Conservation (phyloP, 108 stramenopile genomes). For the Stephanodiscus triporus region DNA sequence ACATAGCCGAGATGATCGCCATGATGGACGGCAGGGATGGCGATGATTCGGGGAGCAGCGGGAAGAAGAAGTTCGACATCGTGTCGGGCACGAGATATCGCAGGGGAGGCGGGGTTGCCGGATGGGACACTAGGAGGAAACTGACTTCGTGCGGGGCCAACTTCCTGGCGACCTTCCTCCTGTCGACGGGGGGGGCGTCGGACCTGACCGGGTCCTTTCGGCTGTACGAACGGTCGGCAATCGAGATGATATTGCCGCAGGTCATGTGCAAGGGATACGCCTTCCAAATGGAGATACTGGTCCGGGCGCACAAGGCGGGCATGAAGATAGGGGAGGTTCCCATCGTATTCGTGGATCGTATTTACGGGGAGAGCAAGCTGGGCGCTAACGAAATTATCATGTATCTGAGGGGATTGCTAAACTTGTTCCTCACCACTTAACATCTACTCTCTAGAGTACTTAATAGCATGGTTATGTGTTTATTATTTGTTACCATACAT, state of each 20-base stretch:
- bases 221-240: constrained; percentile 86
- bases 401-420: constrained; percentile 90
- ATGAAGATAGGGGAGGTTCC: constrained; percentile 92
- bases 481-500: neutral
- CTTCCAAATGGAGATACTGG: constrained; percentile 99
- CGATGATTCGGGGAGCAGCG: constrained; percentile 49
- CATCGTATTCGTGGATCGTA: constrained; percentile 97
- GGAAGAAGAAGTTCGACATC: constrained; percentile 71
- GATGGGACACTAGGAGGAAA: constrained; percentile 93
- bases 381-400: constrained; percentile 94
- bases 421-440: constrained; percentile 93
- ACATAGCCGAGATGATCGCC: constrained; percentile 90
- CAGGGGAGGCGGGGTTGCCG: constrained; percentile 92
- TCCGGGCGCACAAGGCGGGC: constrained; percentile 83
- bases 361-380: constrained; percentile 98
- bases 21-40: constrained; percentile 56
- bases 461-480: neutral
- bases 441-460: neutral
- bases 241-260: constrained; percentile 87
- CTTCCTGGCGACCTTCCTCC: constrained; percentile 92
- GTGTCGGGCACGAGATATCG: constrained; percentile 96
- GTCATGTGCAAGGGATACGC: constrained; percentile 94
- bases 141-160: constrained; percentile 95
- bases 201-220: constrained; percentile 98
- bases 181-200: constrained; percentile 86